Conservation (phyloP, 1,284 basidiomycete genomes). For the Papiliotrema flavescens region DNA sequence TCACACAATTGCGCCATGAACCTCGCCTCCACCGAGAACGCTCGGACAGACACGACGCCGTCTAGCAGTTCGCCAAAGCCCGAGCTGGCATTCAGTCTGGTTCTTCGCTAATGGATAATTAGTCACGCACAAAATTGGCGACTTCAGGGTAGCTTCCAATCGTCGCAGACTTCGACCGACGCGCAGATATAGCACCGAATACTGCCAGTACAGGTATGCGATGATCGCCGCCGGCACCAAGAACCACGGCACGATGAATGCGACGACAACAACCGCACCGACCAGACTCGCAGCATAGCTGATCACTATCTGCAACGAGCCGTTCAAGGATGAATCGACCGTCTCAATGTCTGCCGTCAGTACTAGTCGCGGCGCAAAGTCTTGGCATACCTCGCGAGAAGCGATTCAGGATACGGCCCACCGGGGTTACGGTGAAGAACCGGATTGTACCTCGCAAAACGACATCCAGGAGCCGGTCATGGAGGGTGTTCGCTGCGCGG, state of each 20-base stretch:
- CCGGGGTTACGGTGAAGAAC: constrained; percentile 47
- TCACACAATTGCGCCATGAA: constrained; percentile 68
- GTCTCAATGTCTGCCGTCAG: constrained; percentile 62
- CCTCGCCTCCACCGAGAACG: constrained; percentile 75
- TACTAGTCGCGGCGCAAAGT: neutral
- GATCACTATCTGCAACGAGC: constrained; percentile 68
- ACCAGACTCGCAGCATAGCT: constrained; percentile 68
- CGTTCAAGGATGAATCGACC: constrained; percentile 66
- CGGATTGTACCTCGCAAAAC: constrained; percentile 41
- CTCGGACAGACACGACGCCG: constrained; percentile 79
- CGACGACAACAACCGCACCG: constrained; percentile 59
- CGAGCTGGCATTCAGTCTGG: constrained; percentile 33
- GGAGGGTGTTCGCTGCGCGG: constrained; percentile 55
- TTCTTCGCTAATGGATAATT: constrained; percentile 16
- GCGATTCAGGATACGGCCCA: constrained; percentile 67
- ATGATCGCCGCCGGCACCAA: constrained; percentile 66
- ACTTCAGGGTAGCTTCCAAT: constrained; percentile 58
- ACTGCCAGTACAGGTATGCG: constrained; percentile 57
- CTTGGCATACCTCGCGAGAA: constrained; percentile 58
- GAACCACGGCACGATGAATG: constrained; percentile 70
- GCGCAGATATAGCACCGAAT: constrained; percentile 64
- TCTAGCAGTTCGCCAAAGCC: constrained; percentile 73
- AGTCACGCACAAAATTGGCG: constrained; percentile 49
- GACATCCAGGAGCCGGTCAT: constrained; percentile 37
- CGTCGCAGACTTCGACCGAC: constrained; percentile 72